Percentiles rank a stretch among this genome's conserved stretches.
Conservation (phyloP, 495 filamentous ascomycete genomes). For the Rusavskia elegans region DNA sequence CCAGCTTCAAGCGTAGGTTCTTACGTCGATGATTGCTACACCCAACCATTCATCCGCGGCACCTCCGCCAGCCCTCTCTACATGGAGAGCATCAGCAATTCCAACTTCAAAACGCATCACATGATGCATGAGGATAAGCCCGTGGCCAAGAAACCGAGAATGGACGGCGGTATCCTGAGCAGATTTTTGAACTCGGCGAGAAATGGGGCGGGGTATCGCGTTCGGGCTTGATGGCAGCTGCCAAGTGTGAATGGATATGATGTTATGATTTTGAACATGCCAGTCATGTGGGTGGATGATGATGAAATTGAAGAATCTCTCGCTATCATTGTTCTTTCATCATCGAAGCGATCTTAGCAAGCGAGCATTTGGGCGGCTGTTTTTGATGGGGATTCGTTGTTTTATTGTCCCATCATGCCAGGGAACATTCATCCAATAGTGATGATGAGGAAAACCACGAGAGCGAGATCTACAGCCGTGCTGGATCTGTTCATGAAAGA, state of each 20-base stretch:
- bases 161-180: slow-evolving; percentile 10
- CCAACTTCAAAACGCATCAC: slow-evolving; percentile 5
- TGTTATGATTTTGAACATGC: background rate
- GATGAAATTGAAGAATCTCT: no score
- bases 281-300: no score
- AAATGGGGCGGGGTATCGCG: background rate
- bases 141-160: slow-evolving; percentile 13
- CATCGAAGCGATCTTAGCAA: background rate
- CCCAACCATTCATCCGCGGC: slow-evolving; percentile 6
- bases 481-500: background rate
- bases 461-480: background rate
- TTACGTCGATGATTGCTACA: slow-evolving; percentile 9
- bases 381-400: background rate
- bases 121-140: slow-evolving; percentile 12
- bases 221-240: background rate
- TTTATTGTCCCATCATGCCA: no score
- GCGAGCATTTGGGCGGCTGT: slow-evolving; percentile 4
- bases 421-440: no score
- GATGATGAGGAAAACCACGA: background rate
- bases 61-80: slow-evolving; percentile 2
- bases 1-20: slow-evolving; percentile 18
- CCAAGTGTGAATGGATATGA: no score
- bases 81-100: slow-evolving; percentile 1
- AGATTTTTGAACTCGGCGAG: slow-evolving; percentile 12
- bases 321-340: no score